Conservation (phyloP, 352 stramenopile genomes). For the Stephanocyclus meneghinianus region DNA sequence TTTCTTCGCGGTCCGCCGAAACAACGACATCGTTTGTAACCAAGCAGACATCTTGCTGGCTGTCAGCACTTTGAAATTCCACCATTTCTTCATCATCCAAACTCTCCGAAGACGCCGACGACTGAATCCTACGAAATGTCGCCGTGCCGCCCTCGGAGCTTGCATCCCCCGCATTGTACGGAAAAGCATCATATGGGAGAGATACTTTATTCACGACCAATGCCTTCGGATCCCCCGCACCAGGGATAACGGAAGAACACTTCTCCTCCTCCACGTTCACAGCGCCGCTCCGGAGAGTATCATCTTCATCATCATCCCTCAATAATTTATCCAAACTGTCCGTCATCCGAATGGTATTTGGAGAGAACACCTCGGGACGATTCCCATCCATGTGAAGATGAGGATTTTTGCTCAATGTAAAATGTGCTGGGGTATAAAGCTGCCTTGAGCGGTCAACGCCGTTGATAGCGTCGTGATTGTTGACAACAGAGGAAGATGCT, state of each 20-base stretch:
- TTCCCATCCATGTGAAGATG: conserved; percentile 41
- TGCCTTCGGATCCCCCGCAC: neutral
- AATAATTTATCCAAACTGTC: conserved; percentile 28
- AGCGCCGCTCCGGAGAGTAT: neutral
- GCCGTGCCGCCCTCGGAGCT: neutral
- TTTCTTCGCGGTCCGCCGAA: neutral
- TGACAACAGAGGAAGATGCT: conserved; percentile 4
- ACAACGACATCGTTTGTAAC: neutral
- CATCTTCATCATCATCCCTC: conserved; percentile 18
- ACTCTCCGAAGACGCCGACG: conserved; percentile 11
- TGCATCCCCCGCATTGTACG: neutral
- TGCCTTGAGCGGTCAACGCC: conserved; percentile 8
- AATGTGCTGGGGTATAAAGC: conserved; percentile 54
- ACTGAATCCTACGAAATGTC: conserved; percentile 43
- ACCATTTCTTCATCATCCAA: conserved; percentile 50
- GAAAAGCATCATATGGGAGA: neutral
- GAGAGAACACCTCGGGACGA: conserved; percentile 13
- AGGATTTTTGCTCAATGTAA: conserved; percentile 56
- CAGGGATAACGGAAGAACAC: neutral
- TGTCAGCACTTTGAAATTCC: conserved; percentile 27
- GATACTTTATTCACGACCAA: neutral
- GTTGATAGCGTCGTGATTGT: neutral
- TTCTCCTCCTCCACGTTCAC: neutral
- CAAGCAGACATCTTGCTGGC: neutral
- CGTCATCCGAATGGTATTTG: conserved; percentile 20